A percentile compares a stretch with the other conserved stretches of the same genome.
Conservation (phyloP, 2,329 filamentous ascomycete genomes). For the Rhexocercosporidium sp. region DNA sequence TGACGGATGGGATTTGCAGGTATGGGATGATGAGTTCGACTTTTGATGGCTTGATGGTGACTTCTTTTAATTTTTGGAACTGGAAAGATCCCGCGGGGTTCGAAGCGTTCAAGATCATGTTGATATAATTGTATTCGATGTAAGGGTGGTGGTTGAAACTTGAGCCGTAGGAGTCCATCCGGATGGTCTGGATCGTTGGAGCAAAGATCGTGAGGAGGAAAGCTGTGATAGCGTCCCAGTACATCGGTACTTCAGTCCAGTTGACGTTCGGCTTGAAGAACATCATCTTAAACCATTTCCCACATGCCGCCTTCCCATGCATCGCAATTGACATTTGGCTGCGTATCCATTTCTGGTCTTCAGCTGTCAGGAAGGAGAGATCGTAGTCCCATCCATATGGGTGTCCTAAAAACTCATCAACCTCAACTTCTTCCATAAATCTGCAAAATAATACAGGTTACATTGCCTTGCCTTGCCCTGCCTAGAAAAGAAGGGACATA, state of each 20-base stretch:
- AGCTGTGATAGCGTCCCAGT: conserved; percentile 12
- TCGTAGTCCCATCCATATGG: conserved; percentile 9
- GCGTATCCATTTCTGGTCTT: background rate
- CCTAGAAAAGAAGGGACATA: too few relatives aligned
- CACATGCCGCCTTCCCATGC: background rate
- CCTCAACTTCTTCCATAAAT: too few relatives aligned
- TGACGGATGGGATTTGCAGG: conserved; percentile 4
- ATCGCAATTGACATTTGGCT: background rate
- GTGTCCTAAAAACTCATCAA: too few relatives aligned
- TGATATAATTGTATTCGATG: background rate
- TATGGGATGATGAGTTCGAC: background rate
- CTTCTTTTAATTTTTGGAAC: background rate
- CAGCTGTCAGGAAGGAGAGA: background rate
- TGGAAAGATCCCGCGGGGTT: background rate
- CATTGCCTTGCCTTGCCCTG: too few relatives aligned
- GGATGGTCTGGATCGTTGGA: background rate
- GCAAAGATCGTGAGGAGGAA: background rate
- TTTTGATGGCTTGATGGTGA: background rate
- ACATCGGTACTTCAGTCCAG: background rate
- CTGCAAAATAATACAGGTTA: too few relatives aligned
- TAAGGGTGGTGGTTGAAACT: background rate
- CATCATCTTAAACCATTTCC: conserved; percentile 7
- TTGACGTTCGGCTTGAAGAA: background rate
- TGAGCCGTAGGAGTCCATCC: background rate
- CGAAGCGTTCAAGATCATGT: background rate